Conservation (phyloP, 345 rosid species). For the Capsella bursapastoris region DNA sequence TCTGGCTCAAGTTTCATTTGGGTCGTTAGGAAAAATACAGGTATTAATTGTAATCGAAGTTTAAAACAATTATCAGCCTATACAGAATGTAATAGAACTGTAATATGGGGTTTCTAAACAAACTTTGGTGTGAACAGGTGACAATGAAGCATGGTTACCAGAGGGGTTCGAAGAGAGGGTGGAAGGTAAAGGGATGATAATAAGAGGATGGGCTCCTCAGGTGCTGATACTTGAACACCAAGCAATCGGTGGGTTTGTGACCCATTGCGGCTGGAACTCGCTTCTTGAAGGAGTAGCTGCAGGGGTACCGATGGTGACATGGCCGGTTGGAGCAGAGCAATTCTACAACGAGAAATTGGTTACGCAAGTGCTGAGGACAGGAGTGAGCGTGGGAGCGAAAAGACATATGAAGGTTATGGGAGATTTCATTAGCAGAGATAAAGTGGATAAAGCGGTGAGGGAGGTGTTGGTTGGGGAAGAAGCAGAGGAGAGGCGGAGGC, state of each 20-base stretch:
- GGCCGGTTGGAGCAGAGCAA: conserved; percentile 58
- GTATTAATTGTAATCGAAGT: not conserved
- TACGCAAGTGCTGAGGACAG: conserved; percentile 47
- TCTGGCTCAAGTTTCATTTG: conserved; percentile 33
- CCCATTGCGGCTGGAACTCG: conserved; percentile 67
- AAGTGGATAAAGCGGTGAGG: conserved; percentile 40
- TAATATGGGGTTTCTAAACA: not conserved
- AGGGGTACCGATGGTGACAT: conserved; percentile 57
- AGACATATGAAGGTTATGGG: conserved; percentile 27
- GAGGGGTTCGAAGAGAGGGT: conserved; percentile 49
- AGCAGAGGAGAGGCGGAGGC: conserved; percentile 46
- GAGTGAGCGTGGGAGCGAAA: conserved; percentile 46
- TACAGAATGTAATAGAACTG: not conserved
- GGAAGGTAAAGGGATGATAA: conserved; percentile 46
- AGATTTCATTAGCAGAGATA: conserved; percentile 41
- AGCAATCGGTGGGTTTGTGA: conserved; percentile 53
- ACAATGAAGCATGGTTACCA: conserved; percentile 43
- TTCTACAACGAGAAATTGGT: conserved; percentile 53
- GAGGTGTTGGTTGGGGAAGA: conserved; percentile 49
- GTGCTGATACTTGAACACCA: conserved; percentile 54
- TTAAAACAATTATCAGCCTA: not conserved
- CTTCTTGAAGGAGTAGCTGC: conserved; percentile 48
- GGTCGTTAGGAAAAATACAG: conserved; percentile 38
- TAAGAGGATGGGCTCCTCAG: conserved; percentile 58
- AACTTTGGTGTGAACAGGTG: conserved; percentile 10